Base-by-base conservation (phyloP, 2,329 filamentous ascomycete species). In the Hirsutella rhossiliensis region DNA sequence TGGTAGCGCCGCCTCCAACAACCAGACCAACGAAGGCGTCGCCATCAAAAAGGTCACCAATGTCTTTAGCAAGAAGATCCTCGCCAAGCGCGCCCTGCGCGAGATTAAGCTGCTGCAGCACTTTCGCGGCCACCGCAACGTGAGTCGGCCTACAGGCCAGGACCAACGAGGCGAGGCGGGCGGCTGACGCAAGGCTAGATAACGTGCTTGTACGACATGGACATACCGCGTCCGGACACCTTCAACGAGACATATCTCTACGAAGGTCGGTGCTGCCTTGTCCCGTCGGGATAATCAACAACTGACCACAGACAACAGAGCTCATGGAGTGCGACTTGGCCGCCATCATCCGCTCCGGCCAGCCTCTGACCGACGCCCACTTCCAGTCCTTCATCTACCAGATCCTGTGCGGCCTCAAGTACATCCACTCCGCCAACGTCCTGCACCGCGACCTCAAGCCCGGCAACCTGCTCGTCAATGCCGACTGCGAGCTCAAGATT, bases 341-440 rank as follows among this genome's bases (percentile, higher is more conserved):
- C 29, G 92, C 92, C 53, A 98, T 98, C 63, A 97, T 98, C 57
- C 82, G 92, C 54, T 97, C 90, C 37, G 92, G 92, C 49, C 92
- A 98, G 64, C 89, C 92, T 40, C 74, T 98, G 62, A 98, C 92
- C 59, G 92, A 98, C 62, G 92, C 92, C 44, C 92, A 98, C 67
- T 98, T 98, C 73, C 92, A 98, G 68, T 97, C 92, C 43, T 98
- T 98, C 71, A 96, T 98, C 69, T 98, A 98, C 73, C 92, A 98
- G 75, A 98, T 98, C 54, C 83, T 98, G 6, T 97, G 92, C 63
- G 92, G 92, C 51, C 75, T 98, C 55, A 98, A 98, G 73, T 98
- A 97, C 67, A 97, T 98, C 53, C 92, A 98, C 72, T 97, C 90
- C 19, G 92, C 92, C 54, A 97, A 97, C 58, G 92, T 98, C 43